Percentiles rank a stretch among this genome's conserved stretches.
phyloP scores from a whole-genome alignment of 2,329 filamentous ascomycete genomes.

The Arthrobotrys megalospora region DNA sequence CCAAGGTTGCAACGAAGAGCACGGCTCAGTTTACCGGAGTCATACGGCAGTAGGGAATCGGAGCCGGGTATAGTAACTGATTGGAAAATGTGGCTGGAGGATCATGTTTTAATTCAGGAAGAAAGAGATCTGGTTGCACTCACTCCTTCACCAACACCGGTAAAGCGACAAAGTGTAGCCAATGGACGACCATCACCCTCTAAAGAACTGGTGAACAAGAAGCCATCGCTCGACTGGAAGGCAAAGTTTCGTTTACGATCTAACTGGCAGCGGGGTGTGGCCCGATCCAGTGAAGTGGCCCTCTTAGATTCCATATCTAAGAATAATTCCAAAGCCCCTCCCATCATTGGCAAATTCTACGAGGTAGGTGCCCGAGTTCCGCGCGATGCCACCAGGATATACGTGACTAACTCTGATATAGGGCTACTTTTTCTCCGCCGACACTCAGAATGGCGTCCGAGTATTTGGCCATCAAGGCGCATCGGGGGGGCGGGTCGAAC shows the following conservation, averaged over 20 bases:
- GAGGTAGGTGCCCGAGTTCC: conserved; percentile 27
- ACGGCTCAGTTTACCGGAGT: conserved; percentile 36
- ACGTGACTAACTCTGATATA: conserved; percentile 19
- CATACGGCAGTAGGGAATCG: conserved; percentile 14
- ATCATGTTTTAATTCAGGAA: conserved; percentile 51
- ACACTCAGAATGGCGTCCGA: conserved; percentile 38
- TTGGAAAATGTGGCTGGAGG: conserved; percentile 54
- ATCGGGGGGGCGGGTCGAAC: background rate
- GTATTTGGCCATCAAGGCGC: conserved; percentile 26
- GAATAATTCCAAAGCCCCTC: background rate
- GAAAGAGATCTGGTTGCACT: conserved; percentile 63
- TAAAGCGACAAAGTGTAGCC: conserved; percentile 55
- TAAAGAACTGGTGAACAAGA: conserved; percentile 70
- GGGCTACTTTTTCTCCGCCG: conserved; percentile 52
- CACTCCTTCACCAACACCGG: conserved; percentile 56
- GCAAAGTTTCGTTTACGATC: conserved; percentile 87
- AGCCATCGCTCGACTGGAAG: conserved; percentile 83
- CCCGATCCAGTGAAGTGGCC: conserved; percentile 11
- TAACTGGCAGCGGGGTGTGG: conserved; percentile 82
- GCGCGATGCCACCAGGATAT: too few species aligned
- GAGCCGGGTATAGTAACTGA: conserved; percentile 18
- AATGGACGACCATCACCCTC: conserved; percentile 19
- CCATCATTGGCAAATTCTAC: conserved; percentile 45
- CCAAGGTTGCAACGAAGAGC: conserved; percentile 71
- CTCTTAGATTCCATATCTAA: conserved; percentile 10